phyloP scores from a whole-genome alignment of 192 early-diverging fungal species.

The Mortierella antarctica region DNA sequence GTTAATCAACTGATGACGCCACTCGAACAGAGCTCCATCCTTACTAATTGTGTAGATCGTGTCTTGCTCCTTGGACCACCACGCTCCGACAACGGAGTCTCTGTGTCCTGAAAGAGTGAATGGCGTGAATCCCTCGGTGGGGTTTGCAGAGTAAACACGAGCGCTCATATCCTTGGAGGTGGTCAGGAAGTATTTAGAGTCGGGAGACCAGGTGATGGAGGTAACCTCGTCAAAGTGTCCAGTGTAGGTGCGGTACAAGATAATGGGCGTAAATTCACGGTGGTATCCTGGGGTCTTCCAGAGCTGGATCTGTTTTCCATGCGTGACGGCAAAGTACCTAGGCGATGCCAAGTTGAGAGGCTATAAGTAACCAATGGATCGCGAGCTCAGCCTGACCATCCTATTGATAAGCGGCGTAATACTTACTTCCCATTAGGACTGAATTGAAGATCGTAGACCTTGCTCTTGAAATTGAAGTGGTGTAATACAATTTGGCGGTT shows the following conservation, averaged over 20 bases:
- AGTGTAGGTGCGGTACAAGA: constrained; percentile 80
- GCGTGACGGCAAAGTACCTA: constrained; percentile 85
- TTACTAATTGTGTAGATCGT: constrained; percentile 85
- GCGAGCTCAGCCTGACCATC: not conserved
- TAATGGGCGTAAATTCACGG: constrained; percentile 93
- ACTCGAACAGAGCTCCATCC: constrained; percentile 91
- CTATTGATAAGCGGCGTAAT: not conserved
- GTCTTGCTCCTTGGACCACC: constrained; percentile 76
- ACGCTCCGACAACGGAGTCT: constrained; percentile 85
- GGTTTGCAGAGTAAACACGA: constrained; percentile 77
- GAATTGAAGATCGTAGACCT: constrained; percentile 88
- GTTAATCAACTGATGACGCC: constrained; percentile 62
- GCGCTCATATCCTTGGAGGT: constrained; percentile 87
- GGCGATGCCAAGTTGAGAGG: not conserved
- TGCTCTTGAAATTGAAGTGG: constrained; percentile 87
- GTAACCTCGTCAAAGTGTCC: constrained; percentile 91
- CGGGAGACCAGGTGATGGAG: constrained; percentile 85
- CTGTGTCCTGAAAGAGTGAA: constrained; percentile 88
- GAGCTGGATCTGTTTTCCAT: constrained; percentile 86
- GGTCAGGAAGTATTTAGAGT: constrained; percentile 75
- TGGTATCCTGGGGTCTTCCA: constrained; percentile 94
- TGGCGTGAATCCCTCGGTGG: constrained; percentile 76
- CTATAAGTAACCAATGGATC: not conserved
- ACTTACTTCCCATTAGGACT: constrained; percentile 87
- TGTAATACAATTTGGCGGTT: constrained; percentile 87